phyloP scores from a whole-genome alignment of 2,329 filamentous ascomycete genomes.

The Colletotrichum australisinense region DNA sequence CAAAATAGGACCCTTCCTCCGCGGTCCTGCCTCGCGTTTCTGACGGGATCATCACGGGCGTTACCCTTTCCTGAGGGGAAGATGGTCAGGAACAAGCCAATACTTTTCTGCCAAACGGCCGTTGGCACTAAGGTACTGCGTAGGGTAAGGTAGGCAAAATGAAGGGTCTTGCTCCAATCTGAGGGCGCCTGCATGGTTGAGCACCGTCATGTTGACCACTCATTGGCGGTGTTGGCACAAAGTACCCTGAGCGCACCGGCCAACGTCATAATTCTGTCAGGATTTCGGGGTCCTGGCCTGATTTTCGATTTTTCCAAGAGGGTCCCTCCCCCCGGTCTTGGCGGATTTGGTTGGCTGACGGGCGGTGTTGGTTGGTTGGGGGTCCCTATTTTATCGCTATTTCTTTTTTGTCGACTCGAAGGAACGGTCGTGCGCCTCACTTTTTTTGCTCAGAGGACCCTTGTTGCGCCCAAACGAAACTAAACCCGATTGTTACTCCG shows the following conservation, averaged over 20 bases:
- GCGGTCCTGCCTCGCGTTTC: neutral
- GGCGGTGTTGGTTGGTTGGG: too few relatives aligned
- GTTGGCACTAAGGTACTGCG: neutral
- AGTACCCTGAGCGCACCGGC: constrained; percentile 2
- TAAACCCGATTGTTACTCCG: too few relatives aligned
- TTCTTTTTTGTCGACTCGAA: neutral
- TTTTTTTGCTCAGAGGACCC: too few relatives aligned
- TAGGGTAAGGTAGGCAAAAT: neutral
- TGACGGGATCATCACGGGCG: neutral
- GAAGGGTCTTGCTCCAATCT: neutral
- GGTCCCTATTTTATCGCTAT: neutral
- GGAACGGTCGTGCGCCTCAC: too few relatives aligned
- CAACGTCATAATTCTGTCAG: constrained; percentile 32
- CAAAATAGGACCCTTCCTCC: neutral
- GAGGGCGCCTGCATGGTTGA: neutral
- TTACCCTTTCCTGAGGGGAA: neutral
- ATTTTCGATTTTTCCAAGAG: neutral
- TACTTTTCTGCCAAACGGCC: neutral
- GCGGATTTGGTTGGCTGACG: neutral
- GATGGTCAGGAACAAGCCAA: neutral
- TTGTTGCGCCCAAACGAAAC: too few relatives aligned
- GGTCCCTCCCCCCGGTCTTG: neutral
- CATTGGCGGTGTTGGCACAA: neutral
- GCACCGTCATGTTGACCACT: neutral
- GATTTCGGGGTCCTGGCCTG: constrained; percentile 5